Percentiles rank a stretch among this genome's conserved stretches.
These are phyloP conservation scores for Arthrobotrys conoides DNA, from an alignment of 2,329 filamentous ascomycete genomes.

Conservation along the genomic window DNA sequence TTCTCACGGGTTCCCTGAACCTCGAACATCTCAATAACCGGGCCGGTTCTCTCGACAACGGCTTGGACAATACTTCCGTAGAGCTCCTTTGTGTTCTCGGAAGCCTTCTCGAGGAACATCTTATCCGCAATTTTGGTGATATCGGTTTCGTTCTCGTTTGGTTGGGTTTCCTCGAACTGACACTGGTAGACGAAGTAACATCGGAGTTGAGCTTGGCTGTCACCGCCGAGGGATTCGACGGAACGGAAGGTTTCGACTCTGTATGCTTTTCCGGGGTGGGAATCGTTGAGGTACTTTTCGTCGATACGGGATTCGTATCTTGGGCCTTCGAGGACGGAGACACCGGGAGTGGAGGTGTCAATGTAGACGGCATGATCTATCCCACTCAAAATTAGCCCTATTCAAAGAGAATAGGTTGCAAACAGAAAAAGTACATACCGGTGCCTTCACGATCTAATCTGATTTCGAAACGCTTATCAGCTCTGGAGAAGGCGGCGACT, in stretches of 20 bases:
- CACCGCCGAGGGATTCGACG: slow-evolving; percentile 80
- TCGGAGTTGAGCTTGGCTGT: slow-evolving; percentile 84
- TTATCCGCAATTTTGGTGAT: slow-evolving; percentile 93
- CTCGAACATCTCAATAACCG: slow-evolving; percentile 98
- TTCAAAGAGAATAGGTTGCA: background rate
- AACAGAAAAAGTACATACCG: slow-evolving; percentile 46
- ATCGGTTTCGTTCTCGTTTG: slow-evolving; percentile 82
- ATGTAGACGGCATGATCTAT: slow-evolving; percentile 98
- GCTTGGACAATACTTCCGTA: slow-evolving; percentile 94
- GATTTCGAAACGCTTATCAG: slow-evolving; percentile 95
- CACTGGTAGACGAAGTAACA: slow-evolving; percentile 99
- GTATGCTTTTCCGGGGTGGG: slow-evolving; percentile 79
- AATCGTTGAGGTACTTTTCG: slow-evolving; percentile 91
- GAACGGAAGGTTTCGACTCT: slow-evolving; percentile 98
- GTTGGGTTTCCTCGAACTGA: slow-evolving; percentile 83
- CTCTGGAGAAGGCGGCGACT: slow-evolving; percentile 90
- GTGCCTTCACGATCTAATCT: slow-evolving; percentile 91
- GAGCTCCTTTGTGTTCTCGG: slow-evolving; percentile 92
- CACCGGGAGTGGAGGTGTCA: slow-evolving; percentile 92
- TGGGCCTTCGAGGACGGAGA: slow-evolving; percentile 82
- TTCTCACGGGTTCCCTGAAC: slow-evolving; percentile 93
- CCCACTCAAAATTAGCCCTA: slow-evolving; percentile 67
- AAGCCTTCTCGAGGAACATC: slow-evolving; percentile 95
- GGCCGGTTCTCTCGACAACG: slow-evolving; percentile 86
- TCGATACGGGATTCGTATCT: slow-evolving; percentile 94